Percentiles rank a stretch among this genome's conserved stretches.
Evolutionary conservation across 2,329 filamentous ascomycete genomes (phyloP).

Genomic region (Claviceps citrina): DNA sequence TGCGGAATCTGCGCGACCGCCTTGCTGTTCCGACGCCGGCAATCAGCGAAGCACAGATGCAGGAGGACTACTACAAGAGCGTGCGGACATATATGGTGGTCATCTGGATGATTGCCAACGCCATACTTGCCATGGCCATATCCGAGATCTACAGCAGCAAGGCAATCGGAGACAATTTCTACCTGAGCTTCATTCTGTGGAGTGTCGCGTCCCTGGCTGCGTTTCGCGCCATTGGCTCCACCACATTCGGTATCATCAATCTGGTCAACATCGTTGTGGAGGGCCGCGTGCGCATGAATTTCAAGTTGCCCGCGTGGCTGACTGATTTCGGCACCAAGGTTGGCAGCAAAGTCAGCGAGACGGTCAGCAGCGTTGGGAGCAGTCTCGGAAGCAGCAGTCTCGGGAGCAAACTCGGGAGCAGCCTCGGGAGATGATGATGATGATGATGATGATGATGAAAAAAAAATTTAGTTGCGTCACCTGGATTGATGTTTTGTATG

Average conservation of each 20-base stretch:
- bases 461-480: no score
- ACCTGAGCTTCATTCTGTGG: slow-evolving; percentile 90
- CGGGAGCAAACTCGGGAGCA: slow-evolving; percentile 16
- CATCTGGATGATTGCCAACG: slow-evolving; percentile 84
- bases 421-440: slow-evolving; percentile 14
- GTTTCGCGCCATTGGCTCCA: slow-evolving; percentile 72
- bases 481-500: no score
- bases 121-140: slow-evolving; percentile 82
- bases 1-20: slow-evolving; percentile 86
- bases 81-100: slow-evolving; percentile 98
- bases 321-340: slow-evolving; percentile 28
- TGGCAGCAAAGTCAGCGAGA: slow-evolving; percentile 25
- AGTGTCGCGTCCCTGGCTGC: slow-evolving; percentile 70
- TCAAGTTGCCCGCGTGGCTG: slow-evolving; percentile 33
- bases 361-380: slow-evolving; percentile 15
- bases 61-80: slow-evolving; percentile 96
- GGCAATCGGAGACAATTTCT: slow-evolving; percentile 67
- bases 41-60: slow-evolving; percentile 62
- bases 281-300: slow-evolving; percentile 51
- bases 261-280: slow-evolving; percentile 73
- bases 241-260: slow-evolving; percentile 72
- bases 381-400: slow-evolving; percentile 30
- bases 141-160: slow-evolving; percentile 66
- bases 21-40: slow-evolving; percentile 57
- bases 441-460: neutral